Conservation (phyloP, 768 basidiomycete genomes). For the Fomitopsis serialis region DNA sequence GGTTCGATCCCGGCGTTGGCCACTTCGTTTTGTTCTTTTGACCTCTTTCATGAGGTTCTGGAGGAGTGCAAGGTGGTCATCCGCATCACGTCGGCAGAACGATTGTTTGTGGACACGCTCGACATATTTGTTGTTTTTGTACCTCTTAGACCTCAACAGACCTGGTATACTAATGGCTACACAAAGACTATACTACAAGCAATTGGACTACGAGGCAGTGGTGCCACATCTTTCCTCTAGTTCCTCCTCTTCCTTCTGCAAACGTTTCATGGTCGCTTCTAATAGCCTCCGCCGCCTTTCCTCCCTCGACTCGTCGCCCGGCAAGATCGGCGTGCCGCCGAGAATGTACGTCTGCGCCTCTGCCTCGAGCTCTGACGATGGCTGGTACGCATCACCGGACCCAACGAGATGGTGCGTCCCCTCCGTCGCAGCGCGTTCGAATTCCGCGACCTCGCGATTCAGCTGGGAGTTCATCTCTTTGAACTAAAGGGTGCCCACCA, state of each 20-base stretch:
- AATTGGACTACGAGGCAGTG: not conserved
- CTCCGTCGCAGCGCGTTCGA: slow-evolving; percentile 45
- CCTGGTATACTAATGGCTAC: not conserved
- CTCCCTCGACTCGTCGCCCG: slow-evolving; percentile 41
- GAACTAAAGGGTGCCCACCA: slow-evolving; percentile 46
- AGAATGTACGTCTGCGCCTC: slow-evolving; percentile 50
- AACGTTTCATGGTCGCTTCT: slow-evolving; percentile 56
- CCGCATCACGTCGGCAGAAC: no score
- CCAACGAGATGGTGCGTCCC: slow-evolving; percentile 52
- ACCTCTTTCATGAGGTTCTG: no score
- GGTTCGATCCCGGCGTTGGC: slow-evolving; percentile 7
- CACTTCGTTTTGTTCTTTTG: not conserved
- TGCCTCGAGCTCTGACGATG: slow-evolving; percentile 50
- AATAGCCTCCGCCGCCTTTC: slow-evolving; percentile 51
- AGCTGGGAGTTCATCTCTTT: slow-evolving; percentile 71
- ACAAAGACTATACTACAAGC: not conserved
- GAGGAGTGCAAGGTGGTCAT: no score
- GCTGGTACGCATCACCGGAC: slow-evolving; percentile 42
- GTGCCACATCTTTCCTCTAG: slow-evolving; percentile 72
- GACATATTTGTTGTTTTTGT: not conserved
- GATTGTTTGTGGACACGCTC: no score
- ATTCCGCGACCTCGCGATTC: slow-evolving; percentile 67
- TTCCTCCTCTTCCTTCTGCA: slow-evolving; percentile 64
- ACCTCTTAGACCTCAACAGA: not conserved
- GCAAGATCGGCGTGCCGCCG: slow-evolving; percentile 33